Conservation (phyloP, 1,284 basidiomycete genomes). For the Anthracocystis panici-leucophaei region DNA sequence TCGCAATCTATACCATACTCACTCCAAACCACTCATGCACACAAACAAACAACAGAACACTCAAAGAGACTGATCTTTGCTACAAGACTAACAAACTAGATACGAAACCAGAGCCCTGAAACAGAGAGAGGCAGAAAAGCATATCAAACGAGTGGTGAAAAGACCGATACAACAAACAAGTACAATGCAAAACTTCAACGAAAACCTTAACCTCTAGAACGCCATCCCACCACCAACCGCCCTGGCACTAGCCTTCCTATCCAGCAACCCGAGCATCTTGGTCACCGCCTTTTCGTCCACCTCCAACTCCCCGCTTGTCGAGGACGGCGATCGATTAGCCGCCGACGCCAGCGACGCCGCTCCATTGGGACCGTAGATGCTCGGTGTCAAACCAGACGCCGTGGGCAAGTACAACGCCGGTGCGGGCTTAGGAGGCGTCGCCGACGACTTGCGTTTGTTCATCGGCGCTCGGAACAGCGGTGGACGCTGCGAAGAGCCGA, state of each 20-base stretch:
- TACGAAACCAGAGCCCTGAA: background rate
- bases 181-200: slow-evolving; percentile 12
- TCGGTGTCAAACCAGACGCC: slow-evolving; percentile 30
- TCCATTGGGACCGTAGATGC: slow-evolving; percentile 41
- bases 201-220: slow-evolving; percentile 14
- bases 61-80: slow-evolving; percentile 2
- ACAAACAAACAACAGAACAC: background rate
- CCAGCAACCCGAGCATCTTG: slow-evolving; percentile 54
- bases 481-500: slow-evolving; percentile 26
- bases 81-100: slow-evolving; percentile 5
- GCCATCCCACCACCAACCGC: slow-evolving; percentile 17
- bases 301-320: slow-evolving; percentile 30
- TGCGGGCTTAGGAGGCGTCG: slow-evolving; percentile 16
- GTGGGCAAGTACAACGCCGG: slow-evolving; percentile 27
- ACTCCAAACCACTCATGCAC: background rate
- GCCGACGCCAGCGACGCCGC: slow-evolving; percentile 9
- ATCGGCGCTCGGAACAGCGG: slow-evolving; percentile 28
- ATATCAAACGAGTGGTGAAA: slow-evolving; percentile 14
- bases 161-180: slow-evolving; percentile 1
- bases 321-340: slow-evolving; percentile 15
- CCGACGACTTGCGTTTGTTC: slow-evolving; percentile 26
- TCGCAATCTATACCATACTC: slow-evolving; percentile 4
- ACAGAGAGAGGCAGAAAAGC: slow-evolving; percentile 4
- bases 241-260: slow-evolving; percentile 40
- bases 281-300: slow-evolving; percentile 55